These are phyloP conservation scores for Lavandula angustifolia DNA, from an alignment of 257 asterid species.

Conservation along the genomic window DNA sequence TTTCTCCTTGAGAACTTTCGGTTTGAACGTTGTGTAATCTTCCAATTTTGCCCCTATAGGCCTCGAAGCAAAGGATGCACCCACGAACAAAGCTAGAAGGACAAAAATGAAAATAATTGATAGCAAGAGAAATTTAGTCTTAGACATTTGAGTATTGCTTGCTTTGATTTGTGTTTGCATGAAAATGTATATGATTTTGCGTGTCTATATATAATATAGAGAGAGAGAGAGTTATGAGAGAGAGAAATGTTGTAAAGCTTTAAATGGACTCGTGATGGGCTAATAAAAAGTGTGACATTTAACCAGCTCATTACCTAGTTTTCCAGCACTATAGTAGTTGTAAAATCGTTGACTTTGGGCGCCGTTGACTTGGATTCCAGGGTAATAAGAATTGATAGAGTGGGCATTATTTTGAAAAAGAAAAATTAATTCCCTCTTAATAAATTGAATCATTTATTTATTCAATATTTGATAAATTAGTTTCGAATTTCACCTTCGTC, in stretches of 20 bases:
- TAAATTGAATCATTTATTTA: no score
- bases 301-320: constrained; percentile 53
- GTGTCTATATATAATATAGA: not conserved
- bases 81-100: constrained; percentile 24
- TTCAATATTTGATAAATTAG: no score
- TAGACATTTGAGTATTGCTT: constrained; percentile 35
- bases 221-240: not conserved
- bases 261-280: constrained; percentile 46
- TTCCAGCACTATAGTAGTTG: constrained; percentile 44
- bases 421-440: no score
- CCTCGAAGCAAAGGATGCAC: constrained; percentile 32
- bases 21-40: constrained; percentile 34
- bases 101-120: constrained; percentile 32
- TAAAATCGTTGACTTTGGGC: constrained; percentile 16
- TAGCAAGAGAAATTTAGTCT: constrained; percentile 18
- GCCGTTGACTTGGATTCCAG: constrained; percentile 28
- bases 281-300: constrained; percentile 38
- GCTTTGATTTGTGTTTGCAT: constrained; percentile 26
- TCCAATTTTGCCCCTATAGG: constrained; percentile 34
- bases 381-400: constrained; percentile 13
- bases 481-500: no score
- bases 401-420: no score
- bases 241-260: constrained; percentile 24
- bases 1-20: constrained; percentile 26
- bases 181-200: constrained; percentile 10